Base-by-base conservation (phyloP, 768 basidiomycete genomes). In the Lactarius quietus region DNA sequence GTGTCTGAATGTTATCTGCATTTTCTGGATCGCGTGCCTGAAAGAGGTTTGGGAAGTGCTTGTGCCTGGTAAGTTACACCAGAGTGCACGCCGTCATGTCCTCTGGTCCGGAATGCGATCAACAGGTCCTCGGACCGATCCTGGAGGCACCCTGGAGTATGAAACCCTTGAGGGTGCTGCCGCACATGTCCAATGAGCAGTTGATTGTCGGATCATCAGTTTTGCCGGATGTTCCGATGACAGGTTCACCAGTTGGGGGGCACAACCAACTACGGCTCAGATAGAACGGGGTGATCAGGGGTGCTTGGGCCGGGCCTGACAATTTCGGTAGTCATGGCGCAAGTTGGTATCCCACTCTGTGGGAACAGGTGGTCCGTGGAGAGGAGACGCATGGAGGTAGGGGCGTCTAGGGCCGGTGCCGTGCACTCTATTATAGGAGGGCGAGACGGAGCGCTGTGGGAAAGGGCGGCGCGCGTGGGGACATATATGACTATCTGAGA, bases 371-470 rank as follows among this genome's bases (percentile, higher is more conserved):
- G 64, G 38, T 55, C 43, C 20, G 35, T 61, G 35, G 59, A 65
- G 55, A 41, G 12, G 26, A 17, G 29, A 41, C 55, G n/a, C 55
- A 65, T 65, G 60, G 64, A 17, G 64, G 64, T 61, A 62, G 38
- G 60, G 48, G 64, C 36, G 28, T 26, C 29, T 31, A 56, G 54
- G 18, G 23, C 10, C n/a, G 33, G 26, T 57, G 55, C 62, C 55
- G 31, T 57, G 48, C 28, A 51, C 45, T n/a, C n/a, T 15, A 23
- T 38, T 38, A 61, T 29, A 9, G 39, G 51, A 31, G 29, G 31
- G 18, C 8, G n/a, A 43, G 8, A 35, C 29, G 28, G 33, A 31
- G 28, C 45, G 54, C 36, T 23, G 45, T n/a, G 6, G 35, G 8
- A 1, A 12, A 23, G 54, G n/a, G 29, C 17, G 20, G 52, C 10